Conservation (phyloP, 768 basidiomycete genomes). For the Saitozyma sp. region DNA sequence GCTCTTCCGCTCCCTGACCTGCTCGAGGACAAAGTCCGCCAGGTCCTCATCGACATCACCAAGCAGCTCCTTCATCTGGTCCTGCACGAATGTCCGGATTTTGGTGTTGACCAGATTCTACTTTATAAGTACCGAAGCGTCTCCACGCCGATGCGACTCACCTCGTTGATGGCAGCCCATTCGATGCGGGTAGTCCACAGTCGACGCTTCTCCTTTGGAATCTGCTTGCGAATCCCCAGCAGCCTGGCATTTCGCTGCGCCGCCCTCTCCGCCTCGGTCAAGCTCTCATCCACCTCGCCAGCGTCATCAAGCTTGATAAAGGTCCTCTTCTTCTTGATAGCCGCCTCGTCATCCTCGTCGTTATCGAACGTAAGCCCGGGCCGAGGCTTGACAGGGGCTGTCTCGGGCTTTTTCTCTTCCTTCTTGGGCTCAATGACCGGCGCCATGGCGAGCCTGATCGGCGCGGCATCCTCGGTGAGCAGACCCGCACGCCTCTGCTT, state of each 20-base stretch:
- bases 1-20: conserved; percentile 84
- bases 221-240: conserved; percentile 70
- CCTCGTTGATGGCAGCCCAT: conserved; percentile 89
- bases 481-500: conserved; percentile 89
- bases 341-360: conserved; percentile 75
- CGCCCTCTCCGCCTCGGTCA: conserved; percentile 63
- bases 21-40: conserved; percentile 89
- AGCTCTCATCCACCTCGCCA: conserved; percentile 10
- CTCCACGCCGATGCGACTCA: conserved; percentile 54
- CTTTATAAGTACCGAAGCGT: conserved; percentile 21
- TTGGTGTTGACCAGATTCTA: conserved; percentile 81
- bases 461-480: conserved; percentile 85
- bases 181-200: conserved; percentile 56
- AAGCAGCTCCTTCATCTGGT: conserved; percentile 79
- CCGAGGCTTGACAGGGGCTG: conserved; percentile 13
- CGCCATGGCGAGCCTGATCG: conserved; percentile 75
- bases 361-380: conserved; percentile 65
- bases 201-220: conserved; percentile 72
- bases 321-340: conserved; percentile 70
- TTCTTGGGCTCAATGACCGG: conserved; percentile 61
- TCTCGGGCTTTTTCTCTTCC: conserved; percentile 42
- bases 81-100: conserved; percentile 78
- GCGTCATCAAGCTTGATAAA: conserved; percentile 68
- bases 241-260: conserved; percentile 77
- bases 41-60: conserved; percentile 92